Evolutionary conservation across 2,329 filamentous ascomycete species (phyloP).

Genomic region (Dactylellina haptotyla): DNA sequence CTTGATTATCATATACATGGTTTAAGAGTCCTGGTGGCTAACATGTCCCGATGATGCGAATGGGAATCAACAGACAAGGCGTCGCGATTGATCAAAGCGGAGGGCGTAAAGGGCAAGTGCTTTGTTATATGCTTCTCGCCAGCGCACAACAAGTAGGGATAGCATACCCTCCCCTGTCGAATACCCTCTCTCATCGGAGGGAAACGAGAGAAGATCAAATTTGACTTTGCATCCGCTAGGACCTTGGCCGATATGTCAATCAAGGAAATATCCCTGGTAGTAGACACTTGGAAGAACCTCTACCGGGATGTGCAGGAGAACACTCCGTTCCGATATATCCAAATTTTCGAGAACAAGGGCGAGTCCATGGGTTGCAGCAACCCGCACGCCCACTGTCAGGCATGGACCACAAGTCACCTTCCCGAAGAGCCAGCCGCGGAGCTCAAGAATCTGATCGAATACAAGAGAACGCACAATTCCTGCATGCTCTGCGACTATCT

Average conservation of each 20-base stretch:
- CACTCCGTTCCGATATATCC: constrained; percentile 91
- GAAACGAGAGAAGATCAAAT: too few species aligned
- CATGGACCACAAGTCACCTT: constrained; percentile 91
- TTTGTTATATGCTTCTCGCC: constrained; percentile 96
- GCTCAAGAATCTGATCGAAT: constrained; percentile 79
- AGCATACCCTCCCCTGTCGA: too few species aligned
- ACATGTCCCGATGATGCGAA: too few species aligned
- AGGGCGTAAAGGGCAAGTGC: constrained; percentile 91
- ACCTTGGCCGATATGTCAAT: constrained; percentile 90
- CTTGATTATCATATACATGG: not conserved
- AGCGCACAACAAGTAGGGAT: constrained; percentile 75
- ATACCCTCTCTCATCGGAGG: too few species aligned
- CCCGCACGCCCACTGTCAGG: constrained; percentile 94
- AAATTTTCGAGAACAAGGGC: constrained; percentile 99
- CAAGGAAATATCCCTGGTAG: constrained; percentile 79
- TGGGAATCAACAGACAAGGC: constrained; percentile 62
- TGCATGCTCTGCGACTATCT: constrained; percentile 90
- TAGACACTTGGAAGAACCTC: constrained; percentile 90
- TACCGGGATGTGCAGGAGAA: constrained; percentile 80
- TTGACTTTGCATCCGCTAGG: constrained; percentile 6
- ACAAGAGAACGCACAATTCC: constrained; percentile 74
- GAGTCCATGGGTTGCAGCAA: constrained; percentile 98
- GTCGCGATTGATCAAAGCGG: constrained; percentile 79
- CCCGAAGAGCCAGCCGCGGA: constrained; percentile 90
- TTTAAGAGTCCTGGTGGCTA: not conserved